phyloP scores from a whole-genome alignment of 2,329 filamentous ascomycete genomes.

The Fusarium veterinarium region DNA sequence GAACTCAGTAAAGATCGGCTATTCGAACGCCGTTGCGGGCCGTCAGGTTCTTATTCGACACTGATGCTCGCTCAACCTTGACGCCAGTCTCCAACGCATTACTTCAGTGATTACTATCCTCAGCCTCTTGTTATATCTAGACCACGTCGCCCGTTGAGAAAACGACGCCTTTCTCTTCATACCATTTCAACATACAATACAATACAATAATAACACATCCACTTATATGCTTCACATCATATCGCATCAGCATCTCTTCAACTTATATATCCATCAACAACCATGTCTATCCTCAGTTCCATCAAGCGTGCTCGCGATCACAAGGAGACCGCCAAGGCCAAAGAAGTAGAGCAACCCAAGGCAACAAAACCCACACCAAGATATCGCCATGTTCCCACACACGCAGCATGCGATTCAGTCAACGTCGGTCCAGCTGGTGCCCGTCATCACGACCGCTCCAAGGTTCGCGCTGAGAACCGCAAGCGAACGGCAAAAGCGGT shows the following conservation, averaged over 20 bases:
- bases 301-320: conserved; percentile 65
- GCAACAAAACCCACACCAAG: conserved; percentile 53
- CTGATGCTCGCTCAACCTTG: conserved; percentile 16
- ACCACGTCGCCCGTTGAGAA: conserved; percentile 2
- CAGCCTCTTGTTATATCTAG: conserved; percentile 25
- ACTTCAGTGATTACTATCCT: not conserved
- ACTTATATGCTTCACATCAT: not conserved
- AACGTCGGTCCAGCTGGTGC: conserved; percentile 64
- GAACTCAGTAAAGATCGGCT: conserved; percentile 32
- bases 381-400: conserved; percentile 71
- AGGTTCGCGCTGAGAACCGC: conserved; percentile 63
- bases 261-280: conserved; percentile 3
- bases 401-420: conserved; percentile 69
- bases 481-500: conserved; percentile 61
- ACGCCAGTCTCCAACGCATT: conserved; percentile 29
- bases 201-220: not conserved
- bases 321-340: conserved; percentile 65
- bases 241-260: not conserved
- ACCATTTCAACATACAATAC: conserved; percentile 4
- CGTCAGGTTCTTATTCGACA: not conserved
- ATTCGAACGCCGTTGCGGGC: conserved; percentile 30
- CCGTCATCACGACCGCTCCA: conserved; percentile 58
- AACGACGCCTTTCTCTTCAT: conserved; percentile 4
- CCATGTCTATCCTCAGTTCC: conserved; percentile 69
- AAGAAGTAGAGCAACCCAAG: conserved; percentile 60